These are phyloP conservation scores for Asclepias syriaca DNA, from an alignment of 257 asterid genomes.

Conservation along the genomic window DNA sequence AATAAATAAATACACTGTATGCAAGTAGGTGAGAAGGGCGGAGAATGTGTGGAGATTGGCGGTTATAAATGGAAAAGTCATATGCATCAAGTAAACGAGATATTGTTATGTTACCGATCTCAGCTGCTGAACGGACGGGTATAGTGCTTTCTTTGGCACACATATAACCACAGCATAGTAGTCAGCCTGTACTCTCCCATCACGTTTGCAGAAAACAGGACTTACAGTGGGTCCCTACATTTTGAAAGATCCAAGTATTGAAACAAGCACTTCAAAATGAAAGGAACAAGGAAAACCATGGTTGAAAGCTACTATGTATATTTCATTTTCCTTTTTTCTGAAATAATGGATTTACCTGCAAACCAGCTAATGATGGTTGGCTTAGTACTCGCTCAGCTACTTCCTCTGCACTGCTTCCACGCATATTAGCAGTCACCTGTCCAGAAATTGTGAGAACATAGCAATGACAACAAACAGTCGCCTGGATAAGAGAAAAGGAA, in stretches of 20 bases:
- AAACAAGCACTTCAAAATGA: slow-evolving; percentile 15
- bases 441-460: slow-evolving; percentile 17
- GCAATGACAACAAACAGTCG: slow-evolving; percentile 10
- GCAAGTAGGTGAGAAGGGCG: background rate
- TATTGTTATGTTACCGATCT: slow-evolving; percentile 60
- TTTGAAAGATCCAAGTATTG: slow-evolving; percentile 1
- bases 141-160: slow-evolving; percentile 82
- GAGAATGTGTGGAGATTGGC: background rate
- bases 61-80: background rate
- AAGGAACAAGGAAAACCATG: slow-evolving; percentile 14
- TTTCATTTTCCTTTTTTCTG: background rate
- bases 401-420: slow-evolving; percentile 93
- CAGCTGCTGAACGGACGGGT: slow-evolving; percentile 87
- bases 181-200: slow-evolving; percentile 52
- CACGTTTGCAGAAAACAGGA: slow-evolving; percentile 71
- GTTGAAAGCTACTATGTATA: slow-evolving; percentile 31
- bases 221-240: slow-evolving; percentile 92
- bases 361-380: slow-evolving; percentile 80
- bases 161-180: slow-evolving; percentile 89
- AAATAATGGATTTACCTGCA: slow-evolving; percentile 55
- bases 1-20: background rate
- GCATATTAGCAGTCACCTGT: slow-evolving; percentile 94
- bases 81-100: background rate
- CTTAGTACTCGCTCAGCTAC: slow-evolving; percentile 78
- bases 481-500: slow-evolving; percentile 5